Base-by-base conservation (phyloP, 352 stramenopile genomes). In the Pythium plurisporium region DNA sequence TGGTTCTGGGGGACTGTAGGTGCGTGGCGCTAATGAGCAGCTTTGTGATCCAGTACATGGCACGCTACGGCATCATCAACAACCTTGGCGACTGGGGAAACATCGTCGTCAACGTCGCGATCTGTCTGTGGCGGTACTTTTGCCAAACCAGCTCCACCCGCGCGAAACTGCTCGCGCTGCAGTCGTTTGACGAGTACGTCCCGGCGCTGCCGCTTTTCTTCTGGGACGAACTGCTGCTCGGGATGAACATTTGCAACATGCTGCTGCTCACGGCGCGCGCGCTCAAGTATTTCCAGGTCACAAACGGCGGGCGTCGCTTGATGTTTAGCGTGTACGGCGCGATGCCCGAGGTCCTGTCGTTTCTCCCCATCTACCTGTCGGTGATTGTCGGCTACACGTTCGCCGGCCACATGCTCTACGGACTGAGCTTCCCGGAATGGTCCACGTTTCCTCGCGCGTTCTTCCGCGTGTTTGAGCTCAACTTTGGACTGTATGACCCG, bases 271-370 rank as follows among this genome's bases (percentile, higher is more conserved):
- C 75, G 7, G 78, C 50, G 3, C 67, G 78, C 10, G 73, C 78
- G 5, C 75, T 88, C 31, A 88, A 88, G 30, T 88, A 85, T 48
- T 88, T 88, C 64, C 78, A 88, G 47, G 68, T 88, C 36, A 88
- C 75, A 0, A 85, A 79, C 52, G 78, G 78, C 6, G 78, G 78
- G 2, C 70, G 72, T 1, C 72, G 75, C 3, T 67, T 88, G 15
- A 88, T 88, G 78, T 57, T 67, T 17, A 88, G 78, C 50, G 75
- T 88, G 4, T 88, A 88, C 49, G 75, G 75, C 11, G 75, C 78
- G n/a, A 88, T 88, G 78, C 78, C 78, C 27, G 76, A 88, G 49
- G 70, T 88, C 19, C 61, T 85, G 38, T 85, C 73, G 17, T 88
- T 88, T 62, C 57, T 88, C 4, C 78, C 78, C 22, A 88, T 88